Evolutionary conservation across 805 yeast genomes (phyloP).

Genomic region (Yamadazyma philogaea): DNA sequence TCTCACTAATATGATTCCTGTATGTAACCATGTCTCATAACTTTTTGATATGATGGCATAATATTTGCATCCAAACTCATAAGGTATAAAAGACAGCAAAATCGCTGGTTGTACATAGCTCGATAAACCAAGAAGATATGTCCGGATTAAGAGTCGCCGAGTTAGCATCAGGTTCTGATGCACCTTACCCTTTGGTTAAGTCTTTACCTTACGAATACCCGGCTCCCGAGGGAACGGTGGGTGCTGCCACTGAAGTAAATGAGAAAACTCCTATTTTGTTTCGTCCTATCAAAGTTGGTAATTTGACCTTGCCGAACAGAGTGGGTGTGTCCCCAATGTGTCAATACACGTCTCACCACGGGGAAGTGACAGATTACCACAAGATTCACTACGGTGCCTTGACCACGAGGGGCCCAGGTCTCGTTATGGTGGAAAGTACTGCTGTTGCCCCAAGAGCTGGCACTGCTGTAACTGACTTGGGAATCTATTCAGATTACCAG

Average conservation of each 20-base stretch:
- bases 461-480: conserved; percentile 44
- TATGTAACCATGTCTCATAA: neutral
- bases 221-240: conserved; percentile 11
- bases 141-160: conserved; percentile 3
- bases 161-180: conserved; percentile 3
- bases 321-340: conserved; percentile 59
- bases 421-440: conserved; percentile 46
- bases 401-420: conserved; percentile 49
- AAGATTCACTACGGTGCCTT: conserved; percentile 47
- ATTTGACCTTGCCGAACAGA: conserved; percentile 45
- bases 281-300: conserved; percentile 41
- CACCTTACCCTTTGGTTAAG: conserved; percentile 10
- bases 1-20: neutral
- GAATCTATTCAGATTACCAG: conserved; percentile 50
- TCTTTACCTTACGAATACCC: conserved; percentile 13
- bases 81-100: neutral
- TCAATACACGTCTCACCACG: conserved; percentile 44
- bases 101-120: neutral
- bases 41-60: no score
- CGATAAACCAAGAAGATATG: neutral
- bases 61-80: neutral
- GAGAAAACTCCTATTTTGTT: conserved; percentile 36
- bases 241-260: conserved; percentile 9
- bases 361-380: conserved; percentile 46
- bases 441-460: conserved; percentile 42